phyloP scores from a whole-genome alignment of 140 eudicot species.

The Artemisia princeps region DNA sequence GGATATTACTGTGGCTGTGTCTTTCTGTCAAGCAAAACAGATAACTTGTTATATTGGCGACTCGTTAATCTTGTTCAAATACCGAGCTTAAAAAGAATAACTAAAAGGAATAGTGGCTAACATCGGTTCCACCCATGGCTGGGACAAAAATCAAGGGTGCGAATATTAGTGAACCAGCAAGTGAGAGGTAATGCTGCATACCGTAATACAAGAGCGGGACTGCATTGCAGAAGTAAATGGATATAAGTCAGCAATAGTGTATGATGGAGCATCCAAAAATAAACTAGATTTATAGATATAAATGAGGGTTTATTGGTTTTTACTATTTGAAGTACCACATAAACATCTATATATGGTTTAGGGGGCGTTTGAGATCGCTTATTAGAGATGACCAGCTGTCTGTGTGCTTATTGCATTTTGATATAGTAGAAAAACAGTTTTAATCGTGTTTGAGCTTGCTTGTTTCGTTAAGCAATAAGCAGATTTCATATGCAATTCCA shows the following conservation, averaged over 20 bases:
- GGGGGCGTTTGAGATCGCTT: too few relatives aligned
- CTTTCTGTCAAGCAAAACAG: constrained; percentile 50
- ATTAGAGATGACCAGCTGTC: too few relatives aligned
- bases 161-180: constrained; percentile 82
- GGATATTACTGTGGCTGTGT: constrained; percentile 79
- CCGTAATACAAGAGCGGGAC: constrained; percentile 58
- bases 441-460: too few relatives aligned
- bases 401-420: too few relatives aligned
- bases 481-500: too few relatives aligned
- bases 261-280: too few relatives aligned
- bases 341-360: too few relatives aligned
- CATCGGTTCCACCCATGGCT: constrained; percentile 98
- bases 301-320: too few relatives aligned
- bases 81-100: background rate
- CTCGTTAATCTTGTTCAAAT: background rate
- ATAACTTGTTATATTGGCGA: background rate
- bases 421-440: too few relatives aligned
- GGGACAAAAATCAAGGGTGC: constrained; percentile 75
- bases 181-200: constrained; percentile 79
- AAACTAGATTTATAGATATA: too few relatives aligned
- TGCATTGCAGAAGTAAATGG: constrained; percentile 32
- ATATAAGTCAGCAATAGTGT: background rate
- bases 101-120: constrained; percentile 30
- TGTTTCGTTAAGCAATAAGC: too few relatives aligned
- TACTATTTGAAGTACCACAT: too few relatives aligned